Evolutionary conservation across 805 yeast species (phyloP).

Genomic region (Millerozyma miso): DNA sequence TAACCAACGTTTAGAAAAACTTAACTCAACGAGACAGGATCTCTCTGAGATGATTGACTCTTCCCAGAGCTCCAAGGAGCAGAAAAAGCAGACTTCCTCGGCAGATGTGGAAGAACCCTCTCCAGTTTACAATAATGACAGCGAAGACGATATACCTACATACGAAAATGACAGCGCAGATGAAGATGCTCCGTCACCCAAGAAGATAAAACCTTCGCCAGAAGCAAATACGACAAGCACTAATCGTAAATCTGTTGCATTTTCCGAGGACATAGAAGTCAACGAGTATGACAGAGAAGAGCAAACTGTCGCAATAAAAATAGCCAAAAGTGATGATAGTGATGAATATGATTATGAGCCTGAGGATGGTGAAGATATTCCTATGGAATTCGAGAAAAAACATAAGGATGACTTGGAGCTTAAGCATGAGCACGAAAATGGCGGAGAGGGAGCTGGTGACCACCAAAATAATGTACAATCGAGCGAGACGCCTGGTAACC

Average conservation of each 20-base stretch:
- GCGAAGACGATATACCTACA: conserved; percentile 20
- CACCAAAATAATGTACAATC: conserved; percentile 2
- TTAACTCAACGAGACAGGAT: conserved; percentile 28
- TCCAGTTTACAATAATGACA: conserved; percentile 17
- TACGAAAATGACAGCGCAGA: conserved; percentile 17
- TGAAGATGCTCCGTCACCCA: conserved; percentile 11
- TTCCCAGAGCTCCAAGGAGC: conserved; percentile 6
- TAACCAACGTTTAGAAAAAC: conserved; percentile 20
- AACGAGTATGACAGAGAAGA: conserved; percentile 40
- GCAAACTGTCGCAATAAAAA: conserved; percentile 18
- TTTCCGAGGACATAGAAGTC: conserved; percentile 38
- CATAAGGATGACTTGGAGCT: conserved; percentile 32
- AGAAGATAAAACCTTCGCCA: conserved; percentile 16
- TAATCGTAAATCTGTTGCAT: conserved; percentile 33
- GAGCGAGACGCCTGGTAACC: conserved; percentile 2
- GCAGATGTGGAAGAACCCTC: conserved; percentile 25
- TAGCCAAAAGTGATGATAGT: conserved; percentile 17
- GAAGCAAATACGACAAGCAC: conserved; percentile 22
- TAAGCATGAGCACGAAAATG: conserved; percentile 18
- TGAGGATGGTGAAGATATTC: conserved; percentile 8
- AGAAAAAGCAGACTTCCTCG: background rate
- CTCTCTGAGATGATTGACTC: conserved; percentile 24
- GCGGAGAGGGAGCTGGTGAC: conserved; percentile 11
- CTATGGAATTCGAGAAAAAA: conserved; percentile 16
- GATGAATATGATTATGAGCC: conserved; percentile 11